Conservation (phyloP, 108 stramenopile genomes). For the Skeletonema grethae region DNA sequence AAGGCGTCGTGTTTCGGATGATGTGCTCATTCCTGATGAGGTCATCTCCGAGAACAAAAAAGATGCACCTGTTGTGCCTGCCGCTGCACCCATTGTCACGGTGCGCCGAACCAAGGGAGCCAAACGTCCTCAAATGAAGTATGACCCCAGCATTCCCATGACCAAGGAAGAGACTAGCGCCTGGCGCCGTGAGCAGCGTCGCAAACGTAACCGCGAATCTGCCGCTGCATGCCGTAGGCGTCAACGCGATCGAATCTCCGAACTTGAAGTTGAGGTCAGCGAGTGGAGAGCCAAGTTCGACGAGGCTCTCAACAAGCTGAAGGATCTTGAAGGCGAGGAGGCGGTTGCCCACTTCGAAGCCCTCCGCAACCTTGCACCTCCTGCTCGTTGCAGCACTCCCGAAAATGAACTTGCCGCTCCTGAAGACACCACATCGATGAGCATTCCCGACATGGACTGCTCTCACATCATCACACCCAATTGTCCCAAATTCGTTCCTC, state of each 20-base stretch:
- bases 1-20: conserved; percentile 2
- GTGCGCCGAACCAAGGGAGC: conserved; percentile 21
- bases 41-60: background rate
- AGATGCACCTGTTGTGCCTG: conserved; percentile 11
- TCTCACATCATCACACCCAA: conserved; percentile 21
- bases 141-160: conserved; percentile 88
- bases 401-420: background rate
- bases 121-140: conserved; percentile 71
- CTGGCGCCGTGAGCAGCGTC: conserved; percentile 83
- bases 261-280: conserved; percentile 74
- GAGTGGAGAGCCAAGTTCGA: conserved; percentile 79
- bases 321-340: conserved; percentile 50
- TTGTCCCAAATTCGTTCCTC: conserved; percentile 10
- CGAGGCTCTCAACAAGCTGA: conserved; percentile 64
- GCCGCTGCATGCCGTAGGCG: conserved; percentile 83
- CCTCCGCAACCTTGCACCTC: conserved; percentile 13
- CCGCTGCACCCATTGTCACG: conserved; percentile 21
- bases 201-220: conserved; percentile 83
- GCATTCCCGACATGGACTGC: conserved; percentile 5
- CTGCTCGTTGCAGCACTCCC: conserved; percentile 6
- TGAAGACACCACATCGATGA: conserved; percentile 7
- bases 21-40: conserved; percentile 1
- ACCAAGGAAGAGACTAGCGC: conserved; percentile 76
- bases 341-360: conserved; percentile 19
- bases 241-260: conserved; percentile 76